Base-by-base conservation (phyloP, 148 eudicot genomes). In the Beta vulgaris region DNA sequence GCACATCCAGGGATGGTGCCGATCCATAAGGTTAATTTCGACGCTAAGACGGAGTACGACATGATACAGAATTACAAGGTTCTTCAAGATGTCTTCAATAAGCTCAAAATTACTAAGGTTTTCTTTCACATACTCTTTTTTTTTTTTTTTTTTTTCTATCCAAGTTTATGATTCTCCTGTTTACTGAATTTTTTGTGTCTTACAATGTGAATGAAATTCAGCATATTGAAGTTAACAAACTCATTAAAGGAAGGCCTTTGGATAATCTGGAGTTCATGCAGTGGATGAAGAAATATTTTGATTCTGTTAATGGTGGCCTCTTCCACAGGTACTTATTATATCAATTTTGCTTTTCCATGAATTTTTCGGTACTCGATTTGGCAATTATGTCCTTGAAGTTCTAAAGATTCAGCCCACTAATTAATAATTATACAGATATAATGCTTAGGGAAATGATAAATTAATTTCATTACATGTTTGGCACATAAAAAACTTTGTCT, bases 211-310 rank as follows among this genome's bases (percentile, higher is more conserved):
- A 42, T 58, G 71, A 49, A 42, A 34, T 78, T 28, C 84, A 93
- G 98, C 90, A 93, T 43, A 91, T 93, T 25, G 98, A 93, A 83
- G 98, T 93, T 79, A 91, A 78, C 87, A 91, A 94, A 82, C 83
- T 94, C 18, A 86, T 94, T 68, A 94, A 91, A 78, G 91, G 95
- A 19, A 85, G 95, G 73, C 86, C 98, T 3, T 67, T 94, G 81
- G 98, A 93, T 85, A 93, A 93, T 77, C 80, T 93, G 79, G 98
- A 93, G 79, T 93, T 93, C 14, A 90, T 93, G 95, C 98, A 93
- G 68, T 93, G 98, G 98, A 86, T 93, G 98, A 93, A 93, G 87
- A 86, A 87, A 35, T 91, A 93, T 63, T 93, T 89, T 40, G 98
- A 93, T 77, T 86, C 91, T 8, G 85, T 82, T 49, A 93, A 85